Percentiles rank a stretch among this genome's conserved stretches.
These are phyloP conservation scores for Metschnikowia bowlesiae DNA, from an alignment of 805 yeast species.

Conservation along the genomic window DNA sequence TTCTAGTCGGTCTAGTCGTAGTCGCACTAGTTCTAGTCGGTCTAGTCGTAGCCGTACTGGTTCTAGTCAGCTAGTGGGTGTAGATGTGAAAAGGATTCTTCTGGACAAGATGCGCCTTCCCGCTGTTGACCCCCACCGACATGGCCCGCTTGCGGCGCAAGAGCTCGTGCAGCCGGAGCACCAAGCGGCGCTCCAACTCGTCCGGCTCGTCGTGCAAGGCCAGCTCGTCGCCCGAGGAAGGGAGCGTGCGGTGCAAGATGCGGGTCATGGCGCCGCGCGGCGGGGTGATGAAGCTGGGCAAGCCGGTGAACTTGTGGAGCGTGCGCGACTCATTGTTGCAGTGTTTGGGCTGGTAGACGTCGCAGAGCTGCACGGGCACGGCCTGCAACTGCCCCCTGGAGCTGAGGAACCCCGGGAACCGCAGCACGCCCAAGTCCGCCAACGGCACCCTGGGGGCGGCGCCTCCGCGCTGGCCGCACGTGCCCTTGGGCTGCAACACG, in stretches of 20 bases:
- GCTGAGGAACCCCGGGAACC: conserved; percentile 28
- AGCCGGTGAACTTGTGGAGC: conserved; percentile 26
- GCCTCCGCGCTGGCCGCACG: conserved; percentile 7
- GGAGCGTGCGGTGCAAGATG: conserved; percentile 19
- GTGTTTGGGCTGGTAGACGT: conserved; percentile 29
- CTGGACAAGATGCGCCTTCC: conserved; percentile 30
- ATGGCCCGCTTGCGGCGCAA: conserved; percentile 29
- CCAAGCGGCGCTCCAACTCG: conserved; percentile 18
- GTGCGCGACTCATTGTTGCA: conserved; percentile 23
- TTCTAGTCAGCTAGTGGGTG: background rate
- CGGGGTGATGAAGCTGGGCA: conserved; percentile 35
- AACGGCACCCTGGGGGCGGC: conserved; percentile 23
- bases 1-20: no score
- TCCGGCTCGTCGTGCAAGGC: conserved; percentile 9
- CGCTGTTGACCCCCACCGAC: conserved; percentile 37
- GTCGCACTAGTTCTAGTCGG: no score
- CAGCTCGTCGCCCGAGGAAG: background rate
- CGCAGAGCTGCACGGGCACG: conserved; percentile 19
- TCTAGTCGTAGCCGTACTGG: no score
- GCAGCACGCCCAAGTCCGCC: conserved; percentile 24
- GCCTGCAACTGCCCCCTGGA: conserved; percentile 6
- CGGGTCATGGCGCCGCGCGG: conserved; percentile 22
- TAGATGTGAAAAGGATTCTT: conserved; percentile 28
- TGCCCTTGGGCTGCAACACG: conserved; percentile 31
- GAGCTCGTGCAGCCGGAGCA: conserved; percentile 19